Base-by-base conservation (phyloP, 371 early-diverging fungal genomes). In the Mortierella sp. region DNA sequence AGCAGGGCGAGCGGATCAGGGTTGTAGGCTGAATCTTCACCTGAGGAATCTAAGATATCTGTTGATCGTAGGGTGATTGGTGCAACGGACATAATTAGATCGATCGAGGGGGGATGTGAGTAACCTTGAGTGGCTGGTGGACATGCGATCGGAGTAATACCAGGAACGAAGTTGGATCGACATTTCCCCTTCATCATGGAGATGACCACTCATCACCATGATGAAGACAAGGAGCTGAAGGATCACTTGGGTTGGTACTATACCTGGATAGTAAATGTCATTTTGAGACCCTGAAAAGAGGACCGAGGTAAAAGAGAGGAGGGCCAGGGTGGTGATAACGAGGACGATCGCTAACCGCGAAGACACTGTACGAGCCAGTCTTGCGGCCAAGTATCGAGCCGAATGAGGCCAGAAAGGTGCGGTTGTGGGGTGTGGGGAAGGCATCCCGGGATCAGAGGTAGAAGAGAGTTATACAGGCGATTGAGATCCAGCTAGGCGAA, bases 211-310 rank as follows among this genome's bases (percentile, higher is more conserved):
- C 34, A 34, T 34, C 34, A 10, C 34, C 34, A 34, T 34, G 7
- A 10, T 34, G 34, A 34, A 34, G 34, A 10, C 7, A 40, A 37
- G 29, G 14, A 27, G 31, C n/a, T 34, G 43, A 6, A 10, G 49
- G 25, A 9, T 14, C 44, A 3, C 5, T 43, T 14, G 19, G 2
- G 16, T 25, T 49, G 10, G 29, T 4, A 24, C n/a, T 55, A 9
- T 72, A 73, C 74, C 74, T 63, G 74, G 63, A 49, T 67, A 73
- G 31, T 73, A 73, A 27, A 73, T 67, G 57, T 73, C 74, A 34
- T 67, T 73, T 27, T 51, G 40, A 6, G 67, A 47, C 17, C 59
- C 60, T 41, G 76, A 64, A 40, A 68, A 74, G 54, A 74, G 61
- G 29, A 74, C 68, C 2, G 76, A 74, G 19, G 47, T 45, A 52